Evolutionary conservation across 2,329 filamentous ascomycete species (phyloP).

Genomic region (Tolypocladium cylindrosporum): DNA sequence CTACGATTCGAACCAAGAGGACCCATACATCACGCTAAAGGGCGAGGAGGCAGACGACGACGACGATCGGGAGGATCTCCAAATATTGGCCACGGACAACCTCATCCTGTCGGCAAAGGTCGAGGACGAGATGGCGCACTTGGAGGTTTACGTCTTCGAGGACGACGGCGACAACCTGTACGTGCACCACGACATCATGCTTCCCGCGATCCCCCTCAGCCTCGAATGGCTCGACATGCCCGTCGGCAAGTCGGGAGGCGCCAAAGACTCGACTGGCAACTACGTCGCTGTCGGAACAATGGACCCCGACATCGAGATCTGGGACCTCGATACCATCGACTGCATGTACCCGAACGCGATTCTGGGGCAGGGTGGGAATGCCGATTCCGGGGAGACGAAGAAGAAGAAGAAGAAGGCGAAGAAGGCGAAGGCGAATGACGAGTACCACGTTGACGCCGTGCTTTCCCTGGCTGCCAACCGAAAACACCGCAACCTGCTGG

Average conservation of each 20-base stretch:
- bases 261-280: constrained; percentile 64
- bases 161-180: constrained; percentile 93
- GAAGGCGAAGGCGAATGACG: constrained; percentile 80
- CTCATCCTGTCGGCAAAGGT: constrained; percentile 85
- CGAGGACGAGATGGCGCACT: constrained; percentile 91
- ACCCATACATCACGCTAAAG: constrained; percentile 90
- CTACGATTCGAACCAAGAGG: constrained; percentile 87
- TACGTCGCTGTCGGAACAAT: constrained; percentile 94
- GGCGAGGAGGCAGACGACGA: constrained; percentile 57
- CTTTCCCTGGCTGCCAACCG: constrained; percentile 86
- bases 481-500: constrained; percentile 86
- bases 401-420: constrained; percentile 69
- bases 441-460: constrained; percentile 90
- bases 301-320: constrained; percentile 97
- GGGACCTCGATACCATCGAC: constrained; percentile 93
- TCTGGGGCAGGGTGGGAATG: constrained; percentile 61
- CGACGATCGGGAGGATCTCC: constrained; percentile 85
- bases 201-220: constrained; percentile 89
- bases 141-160: constrained; percentile 97
- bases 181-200: constrained; percentile 98
- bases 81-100: constrained; percentile 89
- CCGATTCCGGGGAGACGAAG: constrained; percentile 44
- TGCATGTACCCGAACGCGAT: constrained; percentile 98
- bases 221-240: constrained; percentile 92
- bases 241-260: constrained; percentile 59